Conservation (phyloP, 1,139 yeast genomes). For the Eremothecium coryli region DNA sequence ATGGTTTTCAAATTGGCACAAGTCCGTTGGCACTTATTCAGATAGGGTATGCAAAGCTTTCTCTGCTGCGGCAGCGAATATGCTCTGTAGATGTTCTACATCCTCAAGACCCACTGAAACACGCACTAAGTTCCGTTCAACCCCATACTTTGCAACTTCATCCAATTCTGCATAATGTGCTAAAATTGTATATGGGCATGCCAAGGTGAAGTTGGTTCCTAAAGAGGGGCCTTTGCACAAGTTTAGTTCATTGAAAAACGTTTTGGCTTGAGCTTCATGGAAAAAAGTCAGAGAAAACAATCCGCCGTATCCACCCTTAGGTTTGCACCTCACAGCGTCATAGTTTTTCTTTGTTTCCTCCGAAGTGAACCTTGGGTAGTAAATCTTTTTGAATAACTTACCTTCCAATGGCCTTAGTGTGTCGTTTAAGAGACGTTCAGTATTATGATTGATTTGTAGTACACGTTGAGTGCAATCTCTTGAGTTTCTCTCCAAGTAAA, state of each 20-base stretch:
- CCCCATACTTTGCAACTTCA: constrained; percentile 76
- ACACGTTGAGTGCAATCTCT: constrained; percentile 76
- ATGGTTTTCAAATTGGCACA: no score
- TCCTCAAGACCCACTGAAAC: constrained; percentile 80
- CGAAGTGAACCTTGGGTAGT: constrained; percentile 54
- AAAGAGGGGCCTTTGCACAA: constrained; percentile 89
- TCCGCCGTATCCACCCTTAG: constrained; percentile 89
- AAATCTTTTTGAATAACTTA: constrained; percentile 47
- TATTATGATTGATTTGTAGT: constrained; percentile 54
- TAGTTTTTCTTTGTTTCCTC: constrained; percentile 49
- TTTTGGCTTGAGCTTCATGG: constrained; percentile 54
- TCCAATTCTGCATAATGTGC: constrained; percentile 85
- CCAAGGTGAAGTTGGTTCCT: constrained; percentile 88
- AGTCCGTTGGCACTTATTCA: no score
- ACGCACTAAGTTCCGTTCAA: constrained; percentile 70
- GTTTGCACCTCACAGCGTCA: constrained; percentile 53
- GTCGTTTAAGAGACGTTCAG: constrained; percentile 45
- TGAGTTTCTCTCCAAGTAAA: constrained; percentile 84
- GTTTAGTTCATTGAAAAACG: constrained; percentile 64
- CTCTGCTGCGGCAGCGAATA: constrained; percentile 45
- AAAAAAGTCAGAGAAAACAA: constrained; percentile 69
- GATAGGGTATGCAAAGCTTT: no score
- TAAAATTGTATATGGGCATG: constrained; percentile 82
- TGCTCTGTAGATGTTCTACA: constrained; percentile 39
- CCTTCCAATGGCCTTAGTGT: constrained; percentile 37